phyloP scores from a whole-genome alignment of 768 basidiomycete genomes.

The Lactarius tabidus region DNA sequence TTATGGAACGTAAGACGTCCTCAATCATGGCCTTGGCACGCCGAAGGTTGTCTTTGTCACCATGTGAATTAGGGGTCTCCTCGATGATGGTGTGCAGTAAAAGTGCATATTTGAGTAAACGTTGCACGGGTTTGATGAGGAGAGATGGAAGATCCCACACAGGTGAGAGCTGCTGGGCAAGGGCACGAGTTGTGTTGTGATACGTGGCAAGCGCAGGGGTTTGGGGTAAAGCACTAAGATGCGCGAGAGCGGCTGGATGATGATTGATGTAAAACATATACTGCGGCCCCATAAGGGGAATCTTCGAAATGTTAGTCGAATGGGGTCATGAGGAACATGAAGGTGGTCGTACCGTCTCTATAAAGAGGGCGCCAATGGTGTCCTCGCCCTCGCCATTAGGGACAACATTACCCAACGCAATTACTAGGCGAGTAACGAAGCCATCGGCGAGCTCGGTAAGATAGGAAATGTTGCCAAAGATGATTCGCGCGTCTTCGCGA shows the following conservation, averaged over 20 bases:
- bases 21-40: conserved; percentile 59
- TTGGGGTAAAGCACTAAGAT: conserved; percentile 49
- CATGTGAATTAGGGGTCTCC: conserved; percentile 65
- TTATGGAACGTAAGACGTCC: conserved; percentile 68
- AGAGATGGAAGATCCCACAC: conserved; percentile 92
- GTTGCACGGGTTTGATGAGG: conserved; percentile 96
- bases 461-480: conserved; percentile 75
- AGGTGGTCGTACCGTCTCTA: conserved; percentile 50
- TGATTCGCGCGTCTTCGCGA: conserved; percentile 59
- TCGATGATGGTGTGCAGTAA: conserved; percentile 74
- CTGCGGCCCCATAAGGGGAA: conserved; percentile 62
- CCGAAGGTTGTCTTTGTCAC: conserved; percentile 57
- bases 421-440: conserved; percentile 61
- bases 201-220: conserved; percentile 63
- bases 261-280: conserved; percentile 81
- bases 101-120: conserved; percentile 90
- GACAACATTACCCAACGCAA: conserved; percentile 59
- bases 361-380: conserved; percentile 63
- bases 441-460: conserved; percentile 67
- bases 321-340: not conserved
- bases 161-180: conserved; percentile 70
- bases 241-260: conserved; percentile 69
- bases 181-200: conserved; percentile 57
- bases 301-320: conserved; percentile 38
- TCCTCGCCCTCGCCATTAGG: conserved; percentile 64